Evolutionary conservation across 352 stramenopile species (phyloP).

Genomic region (Pythium utonaiense): DNA sequence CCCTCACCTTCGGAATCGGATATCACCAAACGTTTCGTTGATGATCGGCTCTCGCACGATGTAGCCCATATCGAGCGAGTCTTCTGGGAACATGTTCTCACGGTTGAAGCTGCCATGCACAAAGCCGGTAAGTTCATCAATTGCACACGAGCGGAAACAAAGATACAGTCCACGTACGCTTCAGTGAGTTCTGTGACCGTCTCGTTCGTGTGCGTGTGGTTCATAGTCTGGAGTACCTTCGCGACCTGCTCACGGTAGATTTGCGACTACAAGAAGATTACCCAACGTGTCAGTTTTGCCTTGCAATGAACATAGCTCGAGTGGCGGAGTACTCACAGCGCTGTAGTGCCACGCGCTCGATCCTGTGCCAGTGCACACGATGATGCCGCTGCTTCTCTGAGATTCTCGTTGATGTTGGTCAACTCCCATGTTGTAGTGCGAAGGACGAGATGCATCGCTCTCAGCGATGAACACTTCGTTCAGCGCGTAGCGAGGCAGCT

Average conservation of each 20-base stretch:
- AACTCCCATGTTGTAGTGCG: slow-evolving; percentile 87
- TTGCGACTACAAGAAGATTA: slow-evolving; percentile 50
- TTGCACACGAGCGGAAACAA: background rate
- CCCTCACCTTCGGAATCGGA: slow-evolving; percentile 81
- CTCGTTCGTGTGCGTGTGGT: slow-evolving; percentile 87
- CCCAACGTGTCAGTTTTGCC: background rate
- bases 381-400: slow-evolving; percentile 85
- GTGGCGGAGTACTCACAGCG: slow-evolving; percentile 50
- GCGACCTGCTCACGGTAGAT: slow-evolving; percentile 85
- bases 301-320: background rate
- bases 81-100: slow-evolving; percentile 77
- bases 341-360: slow-evolving; percentile 87
- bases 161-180: slow-evolving; percentile 38
- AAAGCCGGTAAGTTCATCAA: background rate
- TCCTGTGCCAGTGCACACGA: slow-evolving; percentile 85
- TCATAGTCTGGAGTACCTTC: slow-evolving; percentile 77
- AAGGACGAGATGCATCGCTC: slow-evolving; percentile 78
- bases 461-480: slow-evolving; percentile 91
- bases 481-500: slow-evolving; percentile 78
- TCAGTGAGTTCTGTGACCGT: slow-evolving; percentile 86
- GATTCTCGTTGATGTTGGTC: slow-evolving; percentile 87
- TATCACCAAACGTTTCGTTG: slow-evolving; percentile 88
- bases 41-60: slow-evolving; percentile 86
- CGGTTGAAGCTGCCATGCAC: slow-evolving; percentile 69
- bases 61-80: slow-evolving; percentile 85